Percentiles rank a stretch among this genome's conserved stretches.
phyloP scores from a whole-genome alignment of 306 rosid genomes.

The Ammopiptanthus mongolicus region DNA sequence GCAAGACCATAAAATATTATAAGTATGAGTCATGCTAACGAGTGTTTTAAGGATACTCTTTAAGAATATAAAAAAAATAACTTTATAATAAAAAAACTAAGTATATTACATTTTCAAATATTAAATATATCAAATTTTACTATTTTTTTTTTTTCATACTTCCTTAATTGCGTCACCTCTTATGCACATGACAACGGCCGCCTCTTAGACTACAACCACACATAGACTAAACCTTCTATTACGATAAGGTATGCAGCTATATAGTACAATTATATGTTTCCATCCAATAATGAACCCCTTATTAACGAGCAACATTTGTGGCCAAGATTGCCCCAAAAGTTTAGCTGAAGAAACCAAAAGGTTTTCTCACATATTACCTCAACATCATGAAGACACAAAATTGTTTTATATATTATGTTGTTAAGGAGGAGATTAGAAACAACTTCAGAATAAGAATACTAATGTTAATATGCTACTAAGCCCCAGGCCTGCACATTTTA shows the following conservation, averaged over 20 bases:
- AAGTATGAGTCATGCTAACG: too few relatives aligned
- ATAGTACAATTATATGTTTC: too few relatives aligned
- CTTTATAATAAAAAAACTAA: too few relatives aligned
- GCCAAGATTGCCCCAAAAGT: neutral
- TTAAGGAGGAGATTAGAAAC: neutral
- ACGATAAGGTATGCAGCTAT: neutral
- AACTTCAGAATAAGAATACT: neutral
- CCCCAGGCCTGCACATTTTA: neutral
- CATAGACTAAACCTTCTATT: neutral
- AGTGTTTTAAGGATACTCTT: too few relatives aligned
- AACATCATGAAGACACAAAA: neutral
- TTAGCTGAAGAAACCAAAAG: neutral
- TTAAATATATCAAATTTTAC: too few relatives aligned
- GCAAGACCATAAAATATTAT: neutral
- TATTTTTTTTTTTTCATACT: too few relatives aligned
- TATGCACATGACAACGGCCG: neutral
- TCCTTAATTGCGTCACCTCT: neutral
- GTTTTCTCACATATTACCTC: neutral
- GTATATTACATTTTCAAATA: too few relatives aligned
- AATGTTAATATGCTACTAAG: neutral
- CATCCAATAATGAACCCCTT: neutral
- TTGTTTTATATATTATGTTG: neutral
- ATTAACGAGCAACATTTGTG: slow-evolving; percentile 4
- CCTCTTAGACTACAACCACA: slow-evolving; percentile 5
- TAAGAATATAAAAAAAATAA: too few relatives aligned